Conservation (phyloP, 2,329 filamentous ascomycete species). For the Hymenotorrendiella dingleyae region DNA sequence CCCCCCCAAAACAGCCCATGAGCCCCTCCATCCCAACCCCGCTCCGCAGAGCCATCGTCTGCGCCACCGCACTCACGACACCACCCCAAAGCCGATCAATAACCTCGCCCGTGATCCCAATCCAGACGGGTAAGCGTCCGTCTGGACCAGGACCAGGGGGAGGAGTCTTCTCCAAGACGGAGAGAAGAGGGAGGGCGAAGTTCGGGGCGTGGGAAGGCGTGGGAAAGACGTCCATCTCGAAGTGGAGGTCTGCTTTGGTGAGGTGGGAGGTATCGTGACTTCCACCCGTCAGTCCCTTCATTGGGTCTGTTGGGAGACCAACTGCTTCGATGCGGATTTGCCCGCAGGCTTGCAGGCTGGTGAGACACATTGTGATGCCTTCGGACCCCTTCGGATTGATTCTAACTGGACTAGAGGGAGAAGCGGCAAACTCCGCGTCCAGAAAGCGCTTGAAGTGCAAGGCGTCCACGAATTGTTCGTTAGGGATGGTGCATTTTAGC, state of each 20-base stretch:
- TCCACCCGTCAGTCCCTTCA: constrained; percentile 64
- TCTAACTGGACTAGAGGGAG: constrained; percentile 26
- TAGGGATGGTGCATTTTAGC: constrained; percentile 51
- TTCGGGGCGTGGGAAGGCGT: constrained; percentile 53
- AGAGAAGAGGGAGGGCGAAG: constrained; percentile 40
- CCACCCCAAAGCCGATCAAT: constrained; percentile 59
- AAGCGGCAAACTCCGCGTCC: constrained; percentile 42
- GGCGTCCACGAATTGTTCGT: constrained; percentile 52
- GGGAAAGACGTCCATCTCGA: constrained; percentile 53
- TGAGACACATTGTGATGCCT: constrained; percentile 59
- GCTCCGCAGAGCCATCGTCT: constrained; percentile 57
- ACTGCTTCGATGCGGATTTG: constrained; percentile 48
- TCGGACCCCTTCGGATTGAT: constrained; percentile 55
- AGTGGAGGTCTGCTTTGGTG: constrained; percentile 59
- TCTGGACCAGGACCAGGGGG: constrained; percentile 36
- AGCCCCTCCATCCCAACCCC: constrained; percentile 49
- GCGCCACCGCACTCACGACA: constrained; percentile 55
- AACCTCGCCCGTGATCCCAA: constrained; percentile 58
- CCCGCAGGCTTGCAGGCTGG: constrained; percentile 57
- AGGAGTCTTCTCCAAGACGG: constrained; percentile 26
- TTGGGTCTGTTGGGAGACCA: constrained; percentile 52
- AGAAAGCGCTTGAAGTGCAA: constrained; percentile 53
- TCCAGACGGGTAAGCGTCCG: constrained; percentile 63
- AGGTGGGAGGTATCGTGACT: constrained; percentile 67
- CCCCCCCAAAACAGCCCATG: constrained; percentile 48